Percentiles rank a stretch among this genome's conserved stretches.
Evolutionary conservation across 139 green algal species (phyloP).

Genomic region (Chlamydomonas eustigma): DNA sequence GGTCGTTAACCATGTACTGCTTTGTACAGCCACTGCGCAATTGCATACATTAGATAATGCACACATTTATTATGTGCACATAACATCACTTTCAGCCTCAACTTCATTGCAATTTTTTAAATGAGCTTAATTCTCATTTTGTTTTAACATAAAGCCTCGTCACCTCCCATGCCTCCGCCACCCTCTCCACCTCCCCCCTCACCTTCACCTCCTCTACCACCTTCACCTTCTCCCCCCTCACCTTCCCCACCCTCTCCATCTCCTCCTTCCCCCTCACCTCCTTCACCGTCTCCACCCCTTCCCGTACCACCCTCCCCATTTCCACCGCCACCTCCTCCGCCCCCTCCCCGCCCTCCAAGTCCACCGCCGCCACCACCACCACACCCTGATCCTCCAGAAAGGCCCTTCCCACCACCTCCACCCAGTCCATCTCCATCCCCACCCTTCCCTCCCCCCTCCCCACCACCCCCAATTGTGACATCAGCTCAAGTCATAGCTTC

Average conservation of each 20-base stretch:
- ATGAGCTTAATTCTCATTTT: too few species aligned
- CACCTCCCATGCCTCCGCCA: neutral
- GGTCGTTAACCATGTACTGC: too few species aligned
- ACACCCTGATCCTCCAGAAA: too few species aligned
- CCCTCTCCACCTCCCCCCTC: neutral
- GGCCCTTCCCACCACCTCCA: neutral
- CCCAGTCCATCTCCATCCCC: neutral
- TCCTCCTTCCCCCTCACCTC: neutral
- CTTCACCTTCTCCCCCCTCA: neutral
- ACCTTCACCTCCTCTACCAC: neutral
- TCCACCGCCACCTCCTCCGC: too few species aligned
- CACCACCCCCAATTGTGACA: neutral
- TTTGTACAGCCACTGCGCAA: too few species aligned
- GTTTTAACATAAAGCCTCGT: too few species aligned
- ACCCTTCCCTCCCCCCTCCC: neutral
- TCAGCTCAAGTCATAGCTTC: neutral
- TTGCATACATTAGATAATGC: too few species aligned
- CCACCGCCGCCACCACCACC: slow-evolving; percentile 4
- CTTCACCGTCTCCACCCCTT: neutral
- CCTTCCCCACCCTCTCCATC: neutral
- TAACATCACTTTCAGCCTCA: too few species aligned
- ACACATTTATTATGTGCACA: too few species aligned
- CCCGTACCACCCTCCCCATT: neutral
- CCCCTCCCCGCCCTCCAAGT: neutral
- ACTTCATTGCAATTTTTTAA: too few species aligned